Evolutionary conservation across 2,329 filamentous ascomycete species (phyloP).

Genomic region (Trichophyton rubrum): DNA sequence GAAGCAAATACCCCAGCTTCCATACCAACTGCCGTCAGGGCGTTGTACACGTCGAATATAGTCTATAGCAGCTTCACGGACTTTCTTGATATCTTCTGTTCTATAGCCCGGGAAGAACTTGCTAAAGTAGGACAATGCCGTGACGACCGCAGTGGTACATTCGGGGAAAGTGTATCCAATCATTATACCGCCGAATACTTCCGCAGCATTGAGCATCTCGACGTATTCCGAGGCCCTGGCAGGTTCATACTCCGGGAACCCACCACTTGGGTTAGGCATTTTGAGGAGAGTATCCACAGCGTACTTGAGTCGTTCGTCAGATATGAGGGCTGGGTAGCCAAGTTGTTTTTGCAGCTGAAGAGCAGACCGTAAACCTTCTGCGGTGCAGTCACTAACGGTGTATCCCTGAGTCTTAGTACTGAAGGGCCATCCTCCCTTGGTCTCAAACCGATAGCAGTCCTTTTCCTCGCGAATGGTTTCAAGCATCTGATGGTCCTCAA

Average conservation of each 20-base stretch:
- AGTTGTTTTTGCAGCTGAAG: conserved; percentile 70
- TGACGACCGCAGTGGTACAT: conserved; percentile 91
- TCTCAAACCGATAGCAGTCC: conserved; percentile 73
- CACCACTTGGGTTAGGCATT: conserved; percentile 78
- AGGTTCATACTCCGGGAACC: conserved; percentile 80
- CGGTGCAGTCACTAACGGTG: conserved; percentile 86
- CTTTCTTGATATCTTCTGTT: conserved; percentile 56
- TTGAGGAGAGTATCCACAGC: conserved; percentile 81
- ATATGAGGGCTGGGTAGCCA: conserved; percentile 60
- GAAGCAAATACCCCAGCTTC: conserved; percentile 95
- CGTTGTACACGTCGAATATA: conserved; percentile 75
- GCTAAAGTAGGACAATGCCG: conserved; percentile 69
- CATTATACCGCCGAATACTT: conserved; percentile 96
- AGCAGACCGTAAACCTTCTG: conserved; percentile 77
- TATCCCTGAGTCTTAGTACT: conserved; percentile 89
- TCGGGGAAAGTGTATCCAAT: conserved; percentile 97
- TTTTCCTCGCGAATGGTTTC: conserved; percentile 68
- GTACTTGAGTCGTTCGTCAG: conserved; percentile 68
- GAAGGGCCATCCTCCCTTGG: conserved; percentile 93
- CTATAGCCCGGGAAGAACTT: conserved; percentile 73
- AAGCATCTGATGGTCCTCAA: conserved; percentile 82
- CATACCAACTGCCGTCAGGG: conserved; percentile 88
- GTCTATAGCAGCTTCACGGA: conserved; percentile 59
- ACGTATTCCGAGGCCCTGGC: conserved; percentile 64
- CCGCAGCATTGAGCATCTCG: conserved; percentile 84